phyloP scores from a whole-genome alignment of 352 stramenopile genomes.

The Phytopythium chamaehyphon region DNA sequence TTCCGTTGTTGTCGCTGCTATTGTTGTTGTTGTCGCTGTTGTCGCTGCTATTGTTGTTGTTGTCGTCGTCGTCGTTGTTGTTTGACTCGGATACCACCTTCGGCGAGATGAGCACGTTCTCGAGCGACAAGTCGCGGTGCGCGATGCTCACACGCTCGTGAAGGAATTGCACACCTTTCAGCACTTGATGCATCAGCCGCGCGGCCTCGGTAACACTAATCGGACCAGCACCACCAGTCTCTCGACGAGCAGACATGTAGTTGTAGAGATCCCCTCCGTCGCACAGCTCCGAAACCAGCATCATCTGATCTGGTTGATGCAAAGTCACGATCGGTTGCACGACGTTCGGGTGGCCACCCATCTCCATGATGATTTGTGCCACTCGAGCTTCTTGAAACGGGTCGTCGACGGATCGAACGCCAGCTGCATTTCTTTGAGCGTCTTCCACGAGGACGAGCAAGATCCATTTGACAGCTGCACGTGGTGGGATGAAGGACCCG shows the following conservation, averaged over 20 bases:
- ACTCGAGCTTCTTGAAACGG: slow-evolving; percentile 21
- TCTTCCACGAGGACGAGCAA: slow-evolving; percentile 10
- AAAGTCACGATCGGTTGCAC: slow-evolving; percentile 25
- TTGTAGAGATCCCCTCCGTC: slow-evolving; percentile 39
- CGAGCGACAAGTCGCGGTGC: slow-evolving; percentile 48
- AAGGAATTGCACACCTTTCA: slow-evolving; percentile 34
- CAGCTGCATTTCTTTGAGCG: neutral
- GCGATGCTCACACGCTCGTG: slow-evolving; percentile 31
- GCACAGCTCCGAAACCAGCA: slow-evolving; percentile 55
- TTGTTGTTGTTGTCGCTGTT: no score
- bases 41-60: no score
- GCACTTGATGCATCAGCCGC: slow-evolving; percentile 33
- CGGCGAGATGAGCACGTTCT: slow-evolving; percentile 41
- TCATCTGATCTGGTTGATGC: slow-evolving; percentile 11
- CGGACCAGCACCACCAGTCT: neutral
- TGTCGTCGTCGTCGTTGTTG: neutral
- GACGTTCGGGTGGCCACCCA: slow-evolving; percentile 26
- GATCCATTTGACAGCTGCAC: slow-evolving; percentile 28
- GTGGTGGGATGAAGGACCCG: neutral
- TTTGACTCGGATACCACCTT: neutral
- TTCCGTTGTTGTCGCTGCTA: no score
- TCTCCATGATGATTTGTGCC: slow-evolving; percentile 8
- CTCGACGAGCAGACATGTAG: slow-evolving; percentile 9
- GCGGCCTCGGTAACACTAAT: slow-evolving; percentile 25
- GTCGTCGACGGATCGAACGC: slow-evolving; percentile 18